Percentiles rank a stretch among this genome's conserved stretches.
phyloP scores from a whole-genome alignment of 495 filamentous ascomycete species.

The Haplographium delicatum region DNA sequence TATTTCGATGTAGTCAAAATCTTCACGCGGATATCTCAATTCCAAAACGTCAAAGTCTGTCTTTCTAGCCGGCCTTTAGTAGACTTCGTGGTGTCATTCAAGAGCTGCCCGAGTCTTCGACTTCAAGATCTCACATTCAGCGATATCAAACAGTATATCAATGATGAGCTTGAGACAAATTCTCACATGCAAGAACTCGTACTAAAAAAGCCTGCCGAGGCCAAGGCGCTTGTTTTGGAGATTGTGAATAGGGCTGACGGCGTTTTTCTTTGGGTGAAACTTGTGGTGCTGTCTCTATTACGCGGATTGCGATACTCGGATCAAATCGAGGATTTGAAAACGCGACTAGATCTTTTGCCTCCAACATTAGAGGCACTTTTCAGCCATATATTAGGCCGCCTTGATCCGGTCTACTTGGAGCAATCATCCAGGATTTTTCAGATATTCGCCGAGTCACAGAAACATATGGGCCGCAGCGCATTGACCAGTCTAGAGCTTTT shows the following conservation, averaged over 20 bases:
- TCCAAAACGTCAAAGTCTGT: not conserved
- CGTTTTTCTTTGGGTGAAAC: constrained; percentile 13
- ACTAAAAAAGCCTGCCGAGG: not conserved
- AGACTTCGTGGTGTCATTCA: constrained; percentile 21
- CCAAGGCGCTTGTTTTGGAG: not conserved
- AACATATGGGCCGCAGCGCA: too few species aligned
- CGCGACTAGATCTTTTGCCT: constrained; percentile 1
- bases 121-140: constrained; percentile 7
- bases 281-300: constrained; percentile 8
- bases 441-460: not conserved
- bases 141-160: constrained; percentile 9
- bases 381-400: not conserved
- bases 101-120: not conserved
- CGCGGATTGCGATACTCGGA: constrained; percentile 1
- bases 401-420: constrained; percentile 3
- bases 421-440: constrained; percentile 6
- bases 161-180: constrained; percentile 6
- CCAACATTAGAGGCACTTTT: constrained; percentile 6
- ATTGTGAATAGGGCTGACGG: constrained; percentile 5
- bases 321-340: not conserved
- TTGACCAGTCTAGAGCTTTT: not conserved
- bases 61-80: not conserved
- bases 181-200: not conserved
- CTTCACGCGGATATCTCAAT: not conserved
- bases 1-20: not conserved